Evolutionary conservation across 2,329 filamentous ascomycete genomes (phyloP).

Genomic region (Cercospora sp.): DNA sequence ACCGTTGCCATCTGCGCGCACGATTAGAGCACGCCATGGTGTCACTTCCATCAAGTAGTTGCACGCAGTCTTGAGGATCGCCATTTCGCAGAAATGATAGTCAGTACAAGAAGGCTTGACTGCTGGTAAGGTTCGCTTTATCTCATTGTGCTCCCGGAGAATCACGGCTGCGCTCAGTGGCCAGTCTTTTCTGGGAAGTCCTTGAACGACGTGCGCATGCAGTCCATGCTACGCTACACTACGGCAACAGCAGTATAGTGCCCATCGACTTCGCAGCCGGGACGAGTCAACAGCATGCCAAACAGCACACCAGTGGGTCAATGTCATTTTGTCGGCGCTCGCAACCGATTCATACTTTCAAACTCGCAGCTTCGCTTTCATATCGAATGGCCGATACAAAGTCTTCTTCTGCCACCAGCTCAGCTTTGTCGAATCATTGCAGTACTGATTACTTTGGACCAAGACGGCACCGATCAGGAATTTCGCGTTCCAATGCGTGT

Average conservation of each 20-base stretch:
- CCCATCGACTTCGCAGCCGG: neutral
- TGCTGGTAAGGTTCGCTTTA: too few species aligned
- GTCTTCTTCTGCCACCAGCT: constrained; percentile 28
- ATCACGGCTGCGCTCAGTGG: too few species aligned
- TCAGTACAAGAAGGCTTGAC: too few species aligned
- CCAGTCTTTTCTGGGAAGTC: too few species aligned
- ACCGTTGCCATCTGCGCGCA: too few species aligned
- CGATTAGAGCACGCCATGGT: too few species aligned
- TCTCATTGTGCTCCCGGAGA: too few species aligned
- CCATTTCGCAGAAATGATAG: too few species aligned
- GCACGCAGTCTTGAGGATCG: too few species aligned
- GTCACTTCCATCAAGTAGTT: too few species aligned
- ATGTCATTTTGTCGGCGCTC: neutral
- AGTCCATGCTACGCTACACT: too few species aligned
- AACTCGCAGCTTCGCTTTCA: neutral
- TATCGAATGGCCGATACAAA: constrained; percentile 25
- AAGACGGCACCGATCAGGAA: constrained; percentile 36
- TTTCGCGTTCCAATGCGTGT: constrained; percentile 48
- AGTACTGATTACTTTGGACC: constrained; percentile 45
- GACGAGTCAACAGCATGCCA: neutral
- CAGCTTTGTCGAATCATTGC: constrained; percentile 27
- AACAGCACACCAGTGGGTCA: neutral
- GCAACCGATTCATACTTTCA: neutral
- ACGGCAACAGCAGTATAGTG: neutral
- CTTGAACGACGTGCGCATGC: too few species aligned